Conservation (phyloP, 257 asterid species). For the Capsicum rhomboideum region DNA sequence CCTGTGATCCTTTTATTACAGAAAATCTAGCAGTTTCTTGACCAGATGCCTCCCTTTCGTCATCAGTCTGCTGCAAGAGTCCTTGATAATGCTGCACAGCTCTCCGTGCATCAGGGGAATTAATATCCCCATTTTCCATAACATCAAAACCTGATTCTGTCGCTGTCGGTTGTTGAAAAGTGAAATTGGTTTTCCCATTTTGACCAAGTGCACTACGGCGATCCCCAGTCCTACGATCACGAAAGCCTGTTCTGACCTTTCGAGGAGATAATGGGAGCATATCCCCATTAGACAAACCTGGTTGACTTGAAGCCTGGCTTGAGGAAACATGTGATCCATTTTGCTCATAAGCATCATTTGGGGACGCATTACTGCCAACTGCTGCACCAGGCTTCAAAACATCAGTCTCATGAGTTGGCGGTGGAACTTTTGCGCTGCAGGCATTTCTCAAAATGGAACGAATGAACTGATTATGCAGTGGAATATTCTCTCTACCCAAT, state of each 20-base stretch:
- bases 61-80: conserved; percentile 18
- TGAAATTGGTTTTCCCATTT: conserved; percentile 36
- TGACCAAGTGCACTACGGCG: conserved; percentile 49
- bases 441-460: conserved; percentile 66
- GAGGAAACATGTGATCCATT: conserved; percentile 43
- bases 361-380: conserved; percentile 37
- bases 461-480: conserved; percentile 78
- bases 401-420: conserved; percentile 37
- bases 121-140: conserved; percentile 49
- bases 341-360: conserved; percentile 32
- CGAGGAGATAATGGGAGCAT: conserved; percentile 56
- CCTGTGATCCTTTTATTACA: conserved; percentile 24
- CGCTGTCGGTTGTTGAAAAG: conserved; percentile 27
- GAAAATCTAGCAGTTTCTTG: conserved; percentile 22
- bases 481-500: conserved; percentile 70
- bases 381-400: conserved; percentile 16
- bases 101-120: conserved; percentile 29
- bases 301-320: conserved; percentile 35
- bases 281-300: conserved; percentile 55
- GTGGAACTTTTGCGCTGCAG: conserved; percentile 52
- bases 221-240: conserved; percentile 54
- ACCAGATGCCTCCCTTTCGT: conserved; percentile 19
- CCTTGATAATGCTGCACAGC: conserved; percentile 39
- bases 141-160: conserved; percentile 24
- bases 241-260: conserved; percentile 47